Base-by-base conservation (phyloP, 768 basidiomycete species). In the Agaricus bisporus region DNA sequence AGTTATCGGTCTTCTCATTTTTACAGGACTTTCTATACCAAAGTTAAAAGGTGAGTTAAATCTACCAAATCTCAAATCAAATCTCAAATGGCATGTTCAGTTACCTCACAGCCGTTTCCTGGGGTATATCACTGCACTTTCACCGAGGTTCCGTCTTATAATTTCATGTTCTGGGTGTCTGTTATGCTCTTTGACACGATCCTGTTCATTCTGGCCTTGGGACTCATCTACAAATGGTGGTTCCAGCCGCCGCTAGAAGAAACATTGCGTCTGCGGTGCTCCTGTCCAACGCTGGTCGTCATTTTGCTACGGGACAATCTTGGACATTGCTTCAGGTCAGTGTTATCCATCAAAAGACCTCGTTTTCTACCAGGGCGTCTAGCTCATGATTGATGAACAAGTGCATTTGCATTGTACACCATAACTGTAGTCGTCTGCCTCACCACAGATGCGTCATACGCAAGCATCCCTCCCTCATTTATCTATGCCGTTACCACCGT, bases 181-280 rank as follows among this genome's bases (percentile, higher is more conserved):
- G 57, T 70, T n/a, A 52, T 68, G 17, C 43, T 58, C 28, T 66
- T 70, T 37, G 67, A 70, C 46, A 59, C 54, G 20, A 56, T 68
- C 50, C 48, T 68, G n/a, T 64, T 66, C 51, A 36, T 51, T 12
- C 56, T 70, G 5, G 61, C 63, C 2, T 44, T 68, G 18, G 56
- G 61, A 8, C 58, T 66, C 20, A 63, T 60, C 9, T 17, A 38
- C 35, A 35, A 6, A 8, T 45, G 22, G 4, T 45, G 42, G 51
- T 43, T 35, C n/a, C 42, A n/a, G 12, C 42, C 9, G n/a, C 35
- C 32, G 22, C 22, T 22, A 36, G 22, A 14, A 17, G 32, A 10
- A n/a, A 6, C 9, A 4, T 14, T 18, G 18, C 42, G 18, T n/a
- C 12, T 18, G 41, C 44, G n/a, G 22, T 9, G 9, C 5, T 22